Evolutionary conservation across 2,329 filamentous ascomycete genomes (phyloP).

Genomic region (Dactylellina cionopaga): DNA sequence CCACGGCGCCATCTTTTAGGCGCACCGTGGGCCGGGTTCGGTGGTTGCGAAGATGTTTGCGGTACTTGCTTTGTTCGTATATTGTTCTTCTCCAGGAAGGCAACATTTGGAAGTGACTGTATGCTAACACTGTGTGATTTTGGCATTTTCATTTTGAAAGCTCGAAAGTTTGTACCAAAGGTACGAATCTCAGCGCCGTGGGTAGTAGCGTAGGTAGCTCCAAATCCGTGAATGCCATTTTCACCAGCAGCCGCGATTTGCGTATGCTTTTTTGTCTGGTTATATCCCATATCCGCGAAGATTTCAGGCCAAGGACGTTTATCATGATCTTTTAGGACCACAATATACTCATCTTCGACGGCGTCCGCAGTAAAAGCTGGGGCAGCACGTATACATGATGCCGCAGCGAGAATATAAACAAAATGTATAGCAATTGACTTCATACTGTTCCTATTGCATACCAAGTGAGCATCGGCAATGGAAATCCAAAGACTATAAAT

Average conservation of each 20-base stretch:
- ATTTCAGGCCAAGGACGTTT: slow-evolving; percentile 50
- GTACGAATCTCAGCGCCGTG: slow-evolving; percentile 30
- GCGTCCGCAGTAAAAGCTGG: too few relatives aligned
- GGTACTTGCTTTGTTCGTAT: slow-evolving; percentile 22
- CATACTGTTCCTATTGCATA: too few relatives aligned
- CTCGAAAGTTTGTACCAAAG: slow-evolving; percentile 32
- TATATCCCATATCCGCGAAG: slow-evolving; percentile 53
- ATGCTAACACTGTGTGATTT: neutral
- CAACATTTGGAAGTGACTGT: neutral
- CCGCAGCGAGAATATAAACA: too few relatives aligned
- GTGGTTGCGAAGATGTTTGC: neutral
- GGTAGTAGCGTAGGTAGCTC: slow-evolving; percentile 7
- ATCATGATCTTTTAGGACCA: too few relatives aligned
- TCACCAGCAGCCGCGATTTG: slow-evolving; percentile 54
- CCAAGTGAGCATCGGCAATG: too few relatives aligned
- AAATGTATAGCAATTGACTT: too few relatives aligned
- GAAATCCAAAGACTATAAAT: too few relatives aligned
- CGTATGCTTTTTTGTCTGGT: slow-evolving; percentile 60
- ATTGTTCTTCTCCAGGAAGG: slow-evolving; percentile 20
- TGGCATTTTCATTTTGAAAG: slow-evolving; percentile 53
- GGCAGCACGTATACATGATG: too few relatives aligned
- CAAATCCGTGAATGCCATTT: slow-evolving; percentile 13
- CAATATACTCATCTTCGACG: too few relatives aligned
- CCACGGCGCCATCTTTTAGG: slow-evolving; percentile 22
- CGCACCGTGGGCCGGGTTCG: neutral